Evolutionary conservation across 768 basidiomycete genomes (phyloP).

Genomic region (Mrakia gelida): DNA sequence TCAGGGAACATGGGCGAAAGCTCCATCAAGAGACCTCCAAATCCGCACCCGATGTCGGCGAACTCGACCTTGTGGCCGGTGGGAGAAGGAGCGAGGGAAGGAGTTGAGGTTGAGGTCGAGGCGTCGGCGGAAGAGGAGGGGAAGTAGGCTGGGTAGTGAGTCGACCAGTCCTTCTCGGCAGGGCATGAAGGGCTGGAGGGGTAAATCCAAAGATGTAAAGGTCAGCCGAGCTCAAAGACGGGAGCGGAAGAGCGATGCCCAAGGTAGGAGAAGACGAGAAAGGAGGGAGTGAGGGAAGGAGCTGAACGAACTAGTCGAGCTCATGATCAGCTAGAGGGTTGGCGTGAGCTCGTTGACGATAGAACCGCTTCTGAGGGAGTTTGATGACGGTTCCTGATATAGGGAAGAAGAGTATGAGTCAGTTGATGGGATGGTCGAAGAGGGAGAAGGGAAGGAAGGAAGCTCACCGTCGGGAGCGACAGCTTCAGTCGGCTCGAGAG

Average conservation of each 20-base stretch:
- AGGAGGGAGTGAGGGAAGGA: not conserved
- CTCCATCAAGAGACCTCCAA: conserved; percentile 84
- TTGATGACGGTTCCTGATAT: conserved; percentile 25
- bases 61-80: conserved; percentile 72
- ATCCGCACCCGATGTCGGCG: conserved; percentile 96
- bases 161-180: conserved; percentile 68
- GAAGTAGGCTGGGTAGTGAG: conserved; percentile 72
- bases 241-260: not conserved
- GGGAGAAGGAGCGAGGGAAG: conserved; percentile 38
- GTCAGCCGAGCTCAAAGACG: not conserved
- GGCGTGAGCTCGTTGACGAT: conserved; percentile 53
- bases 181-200: conserved; percentile 61
- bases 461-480: conserved; percentile 29
- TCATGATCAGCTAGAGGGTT: conserved; percentile 58
- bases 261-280: not conserved
- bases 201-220: not conserved
- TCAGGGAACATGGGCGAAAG: conserved; percentile 88
- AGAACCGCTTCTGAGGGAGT: conserved; percentile 48
- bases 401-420: not conserved
- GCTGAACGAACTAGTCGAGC: conserved; percentile 61
- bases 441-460: not conserved
- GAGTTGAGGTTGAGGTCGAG: not conserved
- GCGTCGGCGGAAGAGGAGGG: conserved; percentile 19
- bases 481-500: conserved; percentile 24
- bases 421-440: not conserved